Base-by-base conservation (phyloP, 2,329 filamentous ascomycete genomes). In the Aspergillus sp. region DNA sequence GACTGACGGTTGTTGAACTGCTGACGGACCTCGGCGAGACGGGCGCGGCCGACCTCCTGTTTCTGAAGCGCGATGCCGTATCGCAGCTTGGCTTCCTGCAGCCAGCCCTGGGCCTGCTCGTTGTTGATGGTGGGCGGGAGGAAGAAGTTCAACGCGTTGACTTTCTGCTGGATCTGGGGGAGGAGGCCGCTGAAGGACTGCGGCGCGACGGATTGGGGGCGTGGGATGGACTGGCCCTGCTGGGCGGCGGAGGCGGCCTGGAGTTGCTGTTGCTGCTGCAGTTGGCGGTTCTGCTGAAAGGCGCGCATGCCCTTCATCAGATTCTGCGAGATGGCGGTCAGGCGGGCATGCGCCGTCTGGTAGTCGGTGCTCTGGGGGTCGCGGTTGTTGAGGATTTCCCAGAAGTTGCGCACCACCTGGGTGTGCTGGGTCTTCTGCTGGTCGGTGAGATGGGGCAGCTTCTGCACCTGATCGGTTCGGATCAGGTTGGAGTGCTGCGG, bases 341-440 rank as follows among this genome's bases (percentile, higher is more conserved):
- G 73, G 57, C 79, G 80, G 24, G 73, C 67, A 47, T 79, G 76
- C 11, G 78, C 80, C 40, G 71, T 69, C 51, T 74, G 73, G 59
- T 82, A 78, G 53, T 82, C 77, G 1, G 71, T 63, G 47, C 73
- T 79, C 49, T 77, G 76, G 32, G 71, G 68, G 11, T 79, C 73
- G 38, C 75, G 74, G 40, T 63, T 74, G 53, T 81, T 77, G 47
- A 81, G 71, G 30, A 75, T 66, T 26, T 76, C 74, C 81, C 82
- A 85, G 46, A 82, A 73, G 54, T 73, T 77, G 51, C 76, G 73
- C 55, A 85, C 76, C 17, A 79, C 72, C 45, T 75, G 69, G 52
- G 78, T 79, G 61, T 83, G 83, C 58, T 81, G 77, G 42, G 74
- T 67, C 68, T 84, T 85, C 60, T 81, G 76, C 45, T 77, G 69